Evolutionary conservation across 2,329 filamentous ascomycete genomes (phyloP), one percentile per base, ranked within the genome.

Genomic region (Xylariaceae sp.): DNA sequence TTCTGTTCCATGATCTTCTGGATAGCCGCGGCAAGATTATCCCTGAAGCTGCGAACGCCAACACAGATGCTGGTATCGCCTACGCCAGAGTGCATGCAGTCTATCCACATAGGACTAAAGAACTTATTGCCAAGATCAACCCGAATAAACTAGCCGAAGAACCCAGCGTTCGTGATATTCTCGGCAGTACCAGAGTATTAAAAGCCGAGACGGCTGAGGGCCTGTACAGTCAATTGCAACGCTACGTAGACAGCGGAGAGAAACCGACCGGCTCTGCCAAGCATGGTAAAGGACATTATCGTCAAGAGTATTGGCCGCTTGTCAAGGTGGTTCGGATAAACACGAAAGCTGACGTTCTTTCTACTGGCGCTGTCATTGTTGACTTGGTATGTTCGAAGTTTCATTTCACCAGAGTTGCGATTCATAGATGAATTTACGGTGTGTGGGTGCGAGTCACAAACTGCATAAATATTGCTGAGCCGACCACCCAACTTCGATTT

Each of bases 301-400:
- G 50, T 5, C 65, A 65, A 57, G 64, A 67, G 35, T 65, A 63
- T 31, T 67, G 64, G 64, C 64, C 64, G 0, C 67, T 81, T 37
- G 77, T 81, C 60, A 80, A 77, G 56, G 76, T 78, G 1, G 77
- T 83, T 30, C 65, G 67, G 6, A 60, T 74, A 6, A 73, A 67
- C 31, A 64, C 68, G 12, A 71, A 70, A 48, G 65, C 71, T 0
- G 44, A 64, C 3, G 66, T 65, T 1, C 64, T 74, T 3, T 67
- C 68, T 2, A 69, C 68, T 0, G 72, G 72, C 0, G 65, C 67
- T 3, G 65, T 72, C 2, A 58, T 74, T 1, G 72, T 73, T 6
- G 72, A 67, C 47, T 43, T 67, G 47, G 64, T 66, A 61, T 45
- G 63, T 59, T 55, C 19, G 4, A 2, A 40, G n/a, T 12, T 40